These are phyloP conservation scores for Penicillium ucsense DNA, from an alignment of 495 filamentous ascomycete genomes.

Conservation along the genomic window DNA sequence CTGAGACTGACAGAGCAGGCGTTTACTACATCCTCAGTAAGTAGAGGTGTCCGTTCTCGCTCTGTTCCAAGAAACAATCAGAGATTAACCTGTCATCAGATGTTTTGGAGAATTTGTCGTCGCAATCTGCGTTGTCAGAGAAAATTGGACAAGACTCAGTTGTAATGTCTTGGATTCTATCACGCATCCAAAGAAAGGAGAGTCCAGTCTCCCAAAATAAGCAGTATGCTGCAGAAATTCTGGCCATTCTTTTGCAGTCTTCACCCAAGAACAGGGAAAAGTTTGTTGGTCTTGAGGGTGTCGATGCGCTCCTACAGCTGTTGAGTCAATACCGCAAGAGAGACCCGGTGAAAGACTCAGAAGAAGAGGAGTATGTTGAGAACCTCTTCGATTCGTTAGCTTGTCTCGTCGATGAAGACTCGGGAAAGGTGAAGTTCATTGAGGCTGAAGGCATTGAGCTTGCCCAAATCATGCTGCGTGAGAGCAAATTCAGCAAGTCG, in stretches of 20 bases:
- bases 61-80: background rate
- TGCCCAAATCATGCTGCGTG: slow-evolving; percentile 76
- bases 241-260: slow-evolving; percentile 77
- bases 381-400: slow-evolving; percentile 81
- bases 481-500: slow-evolving; percentile 70
- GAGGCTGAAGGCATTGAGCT: slow-evolving; percentile 91
- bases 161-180: slow-evolving; percentile 67
- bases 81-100: slow-evolving; percentile 22
- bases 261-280: slow-evolving; percentile 52
- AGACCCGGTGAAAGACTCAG: slow-evolving; percentile 76
- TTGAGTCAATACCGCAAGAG: slow-evolving; percentile 81
- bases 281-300: slow-evolving; percentile 57
- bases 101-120: slow-evolving; percentile 80
- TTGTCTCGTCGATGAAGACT: slow-evolving; percentile 64
- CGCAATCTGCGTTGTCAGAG: slow-evolving; percentile 54
- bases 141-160: slow-evolving; percentile 56
- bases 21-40: slow-evolving; percentile 73
- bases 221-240: slow-evolving; percentile 86
- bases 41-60: slow-evolving; percentile 1
- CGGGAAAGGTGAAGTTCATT: slow-evolving; percentile 73
- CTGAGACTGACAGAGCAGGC: slow-evolving; percentile 70
- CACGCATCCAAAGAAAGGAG: slow-evolving; percentile 57
- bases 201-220: slow-evolving; percentile 71
- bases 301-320: slow-evolving; percentile 74
- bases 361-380: slow-evolving; percentile 91